Conservation (phyloP, 768 basidiomycete species). For the Agaricus blazei region DNA sequence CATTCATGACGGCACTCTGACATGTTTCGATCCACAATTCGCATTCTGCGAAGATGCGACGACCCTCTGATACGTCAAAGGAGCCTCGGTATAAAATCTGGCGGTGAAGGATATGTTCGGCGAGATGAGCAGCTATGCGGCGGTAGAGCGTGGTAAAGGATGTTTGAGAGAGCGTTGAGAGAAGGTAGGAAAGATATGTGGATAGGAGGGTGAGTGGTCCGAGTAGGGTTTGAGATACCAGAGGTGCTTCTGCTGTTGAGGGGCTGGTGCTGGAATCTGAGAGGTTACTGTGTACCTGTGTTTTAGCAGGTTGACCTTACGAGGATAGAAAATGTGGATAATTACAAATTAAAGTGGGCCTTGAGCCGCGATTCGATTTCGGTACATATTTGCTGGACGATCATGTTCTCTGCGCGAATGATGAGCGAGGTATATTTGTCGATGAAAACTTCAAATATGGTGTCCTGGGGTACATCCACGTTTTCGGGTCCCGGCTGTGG, state of each 20-base stretch:
- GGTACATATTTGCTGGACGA: conserved; percentile 73
- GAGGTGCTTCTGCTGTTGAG: neutral
- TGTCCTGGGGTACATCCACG: conserved; percentile 43
- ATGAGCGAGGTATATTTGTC: conserved; percentile 55
- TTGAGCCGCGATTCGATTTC: conserved; percentile 80
- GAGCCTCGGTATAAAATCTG: conserved; percentile 75
- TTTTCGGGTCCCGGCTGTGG: conserved; percentile 34
- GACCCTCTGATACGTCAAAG: conserved; percentile 57
- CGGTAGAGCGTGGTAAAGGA: conserved; percentile 66
- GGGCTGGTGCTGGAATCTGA: neutral
- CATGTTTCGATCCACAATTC: conserved; percentile 83
- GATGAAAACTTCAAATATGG: conserved; percentile 79
- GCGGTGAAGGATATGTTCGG: conserved; percentile 79
- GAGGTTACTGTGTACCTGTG: neutral
- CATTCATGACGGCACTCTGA: conserved; percentile 43
- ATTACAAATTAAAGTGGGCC: conserved; percentile 59
- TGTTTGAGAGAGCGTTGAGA: conserved; percentile 53
- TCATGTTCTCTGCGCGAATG: conserved; percentile 80
- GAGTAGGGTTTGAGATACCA: conserved; percentile 66
- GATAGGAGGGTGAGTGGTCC: conserved; percentile 76
- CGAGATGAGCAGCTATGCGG: conserved; percentile 60
- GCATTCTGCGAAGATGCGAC: conserved; percentile 62
- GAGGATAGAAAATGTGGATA: conserved; percentile 2
- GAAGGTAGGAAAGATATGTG: conserved; percentile 68
- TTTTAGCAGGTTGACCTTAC: neutral